A percentile compares a stretch with the other conserved stretches of the same genome.
Evolutionary conservation across 768 basidiomycete species (phyloP).

Genomic region (Macrolepiota albuminosa): DNA sequence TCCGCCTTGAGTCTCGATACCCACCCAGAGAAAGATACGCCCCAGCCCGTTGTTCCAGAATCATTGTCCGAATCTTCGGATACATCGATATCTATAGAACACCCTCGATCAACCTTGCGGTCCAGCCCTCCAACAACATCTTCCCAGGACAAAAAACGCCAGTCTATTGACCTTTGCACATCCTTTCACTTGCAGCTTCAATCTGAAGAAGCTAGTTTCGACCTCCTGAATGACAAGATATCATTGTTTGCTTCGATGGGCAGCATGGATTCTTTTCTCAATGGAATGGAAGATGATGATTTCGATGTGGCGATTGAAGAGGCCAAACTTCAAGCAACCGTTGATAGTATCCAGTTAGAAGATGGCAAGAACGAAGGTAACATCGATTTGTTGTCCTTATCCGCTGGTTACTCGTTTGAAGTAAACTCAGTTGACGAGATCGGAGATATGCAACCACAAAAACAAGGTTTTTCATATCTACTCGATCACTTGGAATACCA

Average conservation of each 20-base stretch:
- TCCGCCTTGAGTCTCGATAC: constrained; percentile 22
- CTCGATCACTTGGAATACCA: not conserved
- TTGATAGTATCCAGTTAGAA: constrained; percentile 10
- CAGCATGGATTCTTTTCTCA: constrained; percentile 29
- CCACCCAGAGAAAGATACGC: constrained; percentile 21
- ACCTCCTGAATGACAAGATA: constrained; percentile 48
- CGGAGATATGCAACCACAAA: not conserved
- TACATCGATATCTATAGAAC: constrained; percentile 21
- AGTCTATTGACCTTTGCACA: constrained; percentile 40
- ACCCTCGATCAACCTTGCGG: constrained; percentile 21
- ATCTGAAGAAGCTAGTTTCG: constrained; percentile 43
- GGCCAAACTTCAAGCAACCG: constrained; percentile 18
- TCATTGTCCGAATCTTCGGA: constrained; percentile 15
- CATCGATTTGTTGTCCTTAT: not conserved
- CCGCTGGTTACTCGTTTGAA: not conserved
- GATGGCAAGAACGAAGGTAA: constrained; percentile 3
- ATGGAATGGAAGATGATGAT: constrained; percentile 34
- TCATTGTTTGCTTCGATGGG: constrained; percentile 35
- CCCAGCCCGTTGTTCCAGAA: constrained; percentile 18
- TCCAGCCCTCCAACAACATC: constrained; percentile 18
- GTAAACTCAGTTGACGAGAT: not conserved
- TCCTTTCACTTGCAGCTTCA: constrained; percentile 45
- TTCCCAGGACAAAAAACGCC: constrained; percentile 27
- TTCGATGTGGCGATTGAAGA: constrained; percentile 29
- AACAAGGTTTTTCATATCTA: not conserved